Base-by-base conservation (phyloP, 768 basidiomycete species). In the Boletus sp. region DNA sequence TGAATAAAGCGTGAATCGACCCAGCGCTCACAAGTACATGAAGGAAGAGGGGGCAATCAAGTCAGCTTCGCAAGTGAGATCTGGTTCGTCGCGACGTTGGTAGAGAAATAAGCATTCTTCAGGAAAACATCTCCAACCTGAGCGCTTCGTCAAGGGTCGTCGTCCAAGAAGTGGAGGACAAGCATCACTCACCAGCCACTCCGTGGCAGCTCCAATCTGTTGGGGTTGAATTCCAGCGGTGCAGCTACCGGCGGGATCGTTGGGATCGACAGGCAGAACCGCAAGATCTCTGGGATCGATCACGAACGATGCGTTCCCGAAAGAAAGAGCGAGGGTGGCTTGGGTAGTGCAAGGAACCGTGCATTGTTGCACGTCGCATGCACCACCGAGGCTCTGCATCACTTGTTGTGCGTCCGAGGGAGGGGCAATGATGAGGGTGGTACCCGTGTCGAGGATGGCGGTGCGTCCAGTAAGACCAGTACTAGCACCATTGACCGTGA, bases 71-170 rank as follows among this genome's bases (percentile, higher is more conserved):
- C 85, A 55, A 88, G 76, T 25, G 77, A 81, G 32, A 88, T 74
- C 38, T 77, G 72, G 65, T 88, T 85, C 60, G 77, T 77, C 11
- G 56, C 67, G 14, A 81, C 80, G 58, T 90, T 74, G 11, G 81
- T 84, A 7, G 85, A 85, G 67, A 85, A 84, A 66, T 87, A 88
- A 1, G 77, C 86, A 61, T 87, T 90, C 79, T 89, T 89, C 64
- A 88, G 72, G 76, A 88, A 89, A 25, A 84, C 83, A 59, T 86
- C 89, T 29, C 87, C 87, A 34, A 86, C 74, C 69, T 70, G 19
- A 30, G 27, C n/a, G 23, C 23, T 23, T 27, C 7, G 30, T 54
- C 34, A 55, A 51, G 44, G 13, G 19, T 44, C 7, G n/a, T 34
- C 25, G 7, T 40, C 29, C 21, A 17, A 48, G 19, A 21, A 37